These are phyloP conservation scores for Neurospora sp. DNA, from an alignment of 2,329 filamentous ascomycete species.

Conservation along the genomic window DNA sequence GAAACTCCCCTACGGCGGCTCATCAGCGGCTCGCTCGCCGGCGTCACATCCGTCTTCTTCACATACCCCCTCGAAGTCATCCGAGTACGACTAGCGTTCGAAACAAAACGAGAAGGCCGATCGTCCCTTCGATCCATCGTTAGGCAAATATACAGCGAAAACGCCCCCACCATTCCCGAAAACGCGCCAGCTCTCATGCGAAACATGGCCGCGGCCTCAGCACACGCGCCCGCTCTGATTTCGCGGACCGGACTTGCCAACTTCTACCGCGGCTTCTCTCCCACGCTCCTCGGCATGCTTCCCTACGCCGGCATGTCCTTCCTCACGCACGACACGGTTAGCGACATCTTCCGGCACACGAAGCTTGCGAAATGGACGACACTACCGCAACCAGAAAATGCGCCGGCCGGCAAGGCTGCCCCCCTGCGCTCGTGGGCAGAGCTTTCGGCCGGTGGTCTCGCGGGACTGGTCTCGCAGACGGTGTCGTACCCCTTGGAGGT, in stretches of 20 bases:
- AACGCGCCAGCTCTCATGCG: conserved; percentile 29
- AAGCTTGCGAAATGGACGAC: conserved; percentile 64
- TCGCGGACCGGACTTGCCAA: conserved; percentile 67
- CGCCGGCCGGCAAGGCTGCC: conserved; percentile 51
- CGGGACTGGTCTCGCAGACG: conserved; percentile 84
- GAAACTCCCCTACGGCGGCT: conserved; percentile 76
- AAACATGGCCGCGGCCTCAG: conserved; percentile 31
- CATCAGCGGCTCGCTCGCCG: conserved; percentile 63
- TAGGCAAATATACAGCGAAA: conserved; percentile 77
- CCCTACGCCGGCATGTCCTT: conserved; percentile 96
- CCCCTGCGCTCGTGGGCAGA: conserved; percentile 81
- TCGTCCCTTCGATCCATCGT: conserved; percentile 70
- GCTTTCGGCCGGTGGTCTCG: conserved; percentile 71
- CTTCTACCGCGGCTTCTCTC: conserved; percentile 90
- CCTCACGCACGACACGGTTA: conserved; percentile 83
- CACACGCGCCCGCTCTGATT: conserved; percentile 36
- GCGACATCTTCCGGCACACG: conserved; percentile 70
- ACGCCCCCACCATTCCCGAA: conserved; percentile 30
- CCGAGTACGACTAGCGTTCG: conserved; percentile 84
- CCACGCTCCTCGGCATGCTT: conserved; percentile 88
- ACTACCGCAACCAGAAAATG: conserved; percentile 49
- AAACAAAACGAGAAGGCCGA: conserved; percentile 67
- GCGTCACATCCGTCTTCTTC: conserved; percentile 86
- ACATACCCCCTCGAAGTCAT: conserved; percentile 94
- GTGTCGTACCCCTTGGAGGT: conserved; percentile 91